These are phyloP conservation scores for Tulasnella sp. DNA, from an alignment of 768 basidiomycete species.

Conservation along the genomic window DNA sequence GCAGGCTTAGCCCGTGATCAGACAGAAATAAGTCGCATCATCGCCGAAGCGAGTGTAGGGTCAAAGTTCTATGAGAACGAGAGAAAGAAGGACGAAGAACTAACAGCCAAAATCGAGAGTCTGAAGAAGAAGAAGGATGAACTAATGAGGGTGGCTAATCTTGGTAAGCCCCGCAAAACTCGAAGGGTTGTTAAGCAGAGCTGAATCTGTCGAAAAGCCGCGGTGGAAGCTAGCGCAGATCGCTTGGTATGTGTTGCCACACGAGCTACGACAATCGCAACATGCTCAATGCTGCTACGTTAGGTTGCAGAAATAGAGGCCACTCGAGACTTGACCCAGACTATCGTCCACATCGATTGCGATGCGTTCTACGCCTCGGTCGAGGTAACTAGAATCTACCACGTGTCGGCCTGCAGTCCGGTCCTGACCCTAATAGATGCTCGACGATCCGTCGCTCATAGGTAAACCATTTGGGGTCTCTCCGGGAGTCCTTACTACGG, in stretches of 20 bases:
- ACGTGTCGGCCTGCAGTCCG: not conserved
- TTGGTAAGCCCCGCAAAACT: constrained; percentile 43
- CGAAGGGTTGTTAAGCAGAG: not conserved
- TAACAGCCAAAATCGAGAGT: constrained; percentile 69
- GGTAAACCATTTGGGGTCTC: constrained; percentile 60
- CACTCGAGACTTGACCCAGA: constrained; percentile 72
- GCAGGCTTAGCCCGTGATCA: constrained; percentile 79
- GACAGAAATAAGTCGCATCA: constrained; percentile 79
- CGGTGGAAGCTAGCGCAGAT: constrained; percentile 64
- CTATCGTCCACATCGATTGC: constrained; percentile 92
- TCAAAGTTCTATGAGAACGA: constrained; percentile 95
- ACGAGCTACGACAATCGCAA: not conserved
- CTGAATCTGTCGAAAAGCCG: constrained; percentile 38
- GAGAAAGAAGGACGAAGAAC: constrained; percentile 80
- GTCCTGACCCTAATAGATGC: constrained; percentile 35
- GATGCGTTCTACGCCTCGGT: constrained; percentile 89
- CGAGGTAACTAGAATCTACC: constrained; percentile 38
- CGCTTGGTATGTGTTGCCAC: constrained; percentile 50
- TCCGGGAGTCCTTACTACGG: constrained; percentile 77
- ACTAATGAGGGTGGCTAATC: constrained; percentile 50
- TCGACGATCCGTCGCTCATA: constrained; percentile 50
- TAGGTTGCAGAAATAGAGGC: constrained; percentile 63
- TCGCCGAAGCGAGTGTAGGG: constrained; percentile 86
- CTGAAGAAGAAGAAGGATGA: constrained; percentile 65
- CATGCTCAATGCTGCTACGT: not conserved